Evolutionary conservation across 768 basidiomycete genomes (phyloP).

Genomic region (Mycena alexandri): DNA sequence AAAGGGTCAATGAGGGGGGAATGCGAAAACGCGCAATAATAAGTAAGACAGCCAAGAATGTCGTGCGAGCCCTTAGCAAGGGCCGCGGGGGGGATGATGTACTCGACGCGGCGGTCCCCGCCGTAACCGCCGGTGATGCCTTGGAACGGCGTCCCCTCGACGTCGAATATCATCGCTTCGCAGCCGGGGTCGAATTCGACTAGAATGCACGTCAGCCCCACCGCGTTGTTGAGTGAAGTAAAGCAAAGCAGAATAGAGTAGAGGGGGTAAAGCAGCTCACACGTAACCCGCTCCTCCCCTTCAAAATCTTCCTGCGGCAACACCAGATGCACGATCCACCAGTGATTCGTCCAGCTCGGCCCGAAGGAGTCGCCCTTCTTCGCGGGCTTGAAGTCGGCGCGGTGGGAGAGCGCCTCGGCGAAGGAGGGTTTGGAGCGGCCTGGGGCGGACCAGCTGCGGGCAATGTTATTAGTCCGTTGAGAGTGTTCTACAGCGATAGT

Average conservation of each 20-base stretch:
- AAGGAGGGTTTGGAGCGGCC: constrained; percentile 89
- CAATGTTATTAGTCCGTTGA: no score
- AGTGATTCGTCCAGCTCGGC: constrained; percentile 97
- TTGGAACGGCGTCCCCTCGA: constrained; percentile 84
- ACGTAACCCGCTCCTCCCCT: constrained; percentile 90
- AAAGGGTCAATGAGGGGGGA: background rate
- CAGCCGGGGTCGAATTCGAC: constrained; percentile 98
- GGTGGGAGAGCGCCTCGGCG: constrained; percentile 84
- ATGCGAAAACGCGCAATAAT: background rate
- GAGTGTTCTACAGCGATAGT: background rate
- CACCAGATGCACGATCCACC: constrained; percentile 90
- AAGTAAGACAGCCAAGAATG: constrained; percentile 49
- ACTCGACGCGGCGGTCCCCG: constrained; percentile 92
- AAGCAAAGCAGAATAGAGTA: background rate
- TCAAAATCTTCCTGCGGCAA: constrained; percentile 80
- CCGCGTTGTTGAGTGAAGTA: no score
- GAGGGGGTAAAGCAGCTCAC: constrained; percentile 55
- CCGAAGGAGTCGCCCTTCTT: constrained; percentile 94
- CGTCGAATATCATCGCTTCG: constrained; percentile 92
- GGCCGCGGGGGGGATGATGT: constrained; percentile 84
- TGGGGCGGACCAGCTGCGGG: constrained; percentile 77
- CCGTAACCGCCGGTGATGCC: constrained; percentile 93
- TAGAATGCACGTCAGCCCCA: constrained; percentile 42
- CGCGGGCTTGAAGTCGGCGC: constrained; percentile 75
- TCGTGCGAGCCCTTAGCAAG: constrained; percentile 72